Evolutionary conservation across 768 basidiomycete species (phyloP), one percentile per base, ranked within the genome.

Genomic region (Tulasnella sp.): DNA sequence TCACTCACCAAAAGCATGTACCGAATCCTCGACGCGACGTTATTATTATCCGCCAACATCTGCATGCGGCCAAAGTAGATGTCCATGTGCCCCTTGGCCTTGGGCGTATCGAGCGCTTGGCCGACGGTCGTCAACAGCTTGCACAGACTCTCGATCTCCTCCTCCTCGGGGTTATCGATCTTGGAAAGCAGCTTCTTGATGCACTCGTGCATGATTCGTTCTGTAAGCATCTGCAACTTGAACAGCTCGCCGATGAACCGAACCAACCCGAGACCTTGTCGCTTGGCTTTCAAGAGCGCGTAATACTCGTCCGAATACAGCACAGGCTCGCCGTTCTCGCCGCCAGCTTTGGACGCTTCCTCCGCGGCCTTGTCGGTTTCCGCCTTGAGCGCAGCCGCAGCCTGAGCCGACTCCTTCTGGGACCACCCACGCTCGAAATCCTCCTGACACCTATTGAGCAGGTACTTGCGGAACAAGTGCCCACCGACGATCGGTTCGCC

Each of bases 171-270:
- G 77, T 93, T 92, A 76, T 94, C 89, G 72, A 96, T 90, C 78
- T 99, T 98, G 70, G 90, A 87, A 14, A 98, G 84, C 14, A 98
- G 86, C 82, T 96, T 95, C 86, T 94, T 94, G 79, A 98, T 89
- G 84, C 96, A 99, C 81, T 94, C 92, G 83, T 95, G 92, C 92
- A 98, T 99, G 82, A 98, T 96, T 76, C 94, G 90, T 82, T 95
- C 94, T 64, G 94, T 95, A 70, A 98, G 84, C 94, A 98, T 97
- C 82, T 93, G 91, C n/a, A 99, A 84, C 83, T 98, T 98, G 89
- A 94, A 99, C 70, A 98, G 84, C 82, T 99, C 96, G 75, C 96
- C 95, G 75, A 98, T 98, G 83, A 99, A 95, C 81, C 92, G 93
- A 83, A 98, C 94, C 76, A 99, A 86, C 83, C 96, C 94, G 14